phyloP scores from a whole-genome alignment of 257 asterid species.

The Coffea eugenioides region DNA sequence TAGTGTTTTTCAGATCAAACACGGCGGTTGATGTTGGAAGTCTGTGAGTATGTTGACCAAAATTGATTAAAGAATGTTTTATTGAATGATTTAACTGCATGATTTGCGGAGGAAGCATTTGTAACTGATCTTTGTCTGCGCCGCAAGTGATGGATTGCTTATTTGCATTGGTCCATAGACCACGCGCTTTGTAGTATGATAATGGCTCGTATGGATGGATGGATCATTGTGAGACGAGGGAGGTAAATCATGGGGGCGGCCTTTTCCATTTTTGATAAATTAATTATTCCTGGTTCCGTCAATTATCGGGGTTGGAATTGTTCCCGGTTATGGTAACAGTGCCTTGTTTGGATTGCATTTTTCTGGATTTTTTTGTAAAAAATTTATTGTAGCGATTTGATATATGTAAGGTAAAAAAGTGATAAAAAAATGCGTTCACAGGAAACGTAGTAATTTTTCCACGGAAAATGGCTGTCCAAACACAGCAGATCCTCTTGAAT shows the following conservation, averaged over 20 bases:
- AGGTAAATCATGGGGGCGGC: not conserved
- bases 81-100: conserved; percentile 16
- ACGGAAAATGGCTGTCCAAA: too few relatives aligned
- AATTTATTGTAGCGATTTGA: too few relatives aligned
- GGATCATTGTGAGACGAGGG: not conserved
- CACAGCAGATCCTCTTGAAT: too few relatives aligned
- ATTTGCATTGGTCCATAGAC: not conserved
- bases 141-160: not conserved
- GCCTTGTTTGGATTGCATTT: too few relatives aligned
- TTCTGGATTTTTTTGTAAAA: too few relatives aligned
- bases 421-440: too few relatives aligned
- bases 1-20: conserved; percentile 28
- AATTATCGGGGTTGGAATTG: not conserved
- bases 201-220: not conserved
- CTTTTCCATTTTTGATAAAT: not conserved
- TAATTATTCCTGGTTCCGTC: not conserved
- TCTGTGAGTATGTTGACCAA: conserved; percentile 40
- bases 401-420: too few relatives aligned
- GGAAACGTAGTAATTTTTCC: too few relatives aligned
- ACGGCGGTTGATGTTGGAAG: conserved; percentile 26
- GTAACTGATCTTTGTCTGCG: not conserved
- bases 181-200: not conserved
- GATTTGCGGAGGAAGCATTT: conserved; percentile 11
- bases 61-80: conserved; percentile 23
- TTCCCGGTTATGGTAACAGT: not conserved